Evolutionary conservation across 1,284 basidiomycete genomes (phyloP), one percentile per base, ranked within the genome.

Genomic region (Leccinum subrobustum): DNA sequence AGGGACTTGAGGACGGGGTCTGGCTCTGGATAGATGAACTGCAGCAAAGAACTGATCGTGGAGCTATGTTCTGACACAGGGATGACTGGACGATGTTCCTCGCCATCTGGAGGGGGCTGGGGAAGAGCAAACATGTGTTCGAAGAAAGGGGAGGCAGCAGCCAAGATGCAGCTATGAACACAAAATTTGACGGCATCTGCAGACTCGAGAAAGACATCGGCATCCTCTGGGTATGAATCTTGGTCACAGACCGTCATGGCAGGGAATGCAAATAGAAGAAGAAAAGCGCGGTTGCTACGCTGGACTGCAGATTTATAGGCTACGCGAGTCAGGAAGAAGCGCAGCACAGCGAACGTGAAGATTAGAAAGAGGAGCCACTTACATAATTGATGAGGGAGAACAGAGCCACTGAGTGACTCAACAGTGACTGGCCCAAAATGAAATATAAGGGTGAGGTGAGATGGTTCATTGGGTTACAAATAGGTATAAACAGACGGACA

Each of bases 51-150:
- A 47, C 82, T 77, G 2, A 91, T 63, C 7, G 76, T 75, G 6
- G 70, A 64, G 12, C 73, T 71, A 29, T 75, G 57, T 68, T 91
- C 89, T 4, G 83, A 77, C 16, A 88, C 76, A 5, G 85, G 81
- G 47, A 89, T 78, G 54, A 80, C 65, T 8, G 85, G 84, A n/a
- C 73, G 62, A 37, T 66, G 64, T 14, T 71, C 68, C 35, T 66
- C 62, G 50, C 59, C 56, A 20, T 65, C 58, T 44, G 61, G 42
- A 56, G 68, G 67, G 25, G 74, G 73, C 65, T 89, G 86, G 3
- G 88, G 88, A 25, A 91, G 75, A 25, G 82, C 71, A 70, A 91
- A 87, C 85, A 91, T 85, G 59, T 85, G 80, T 55, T 74, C 71
- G 72, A 91, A 91, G 75, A 91, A 86, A 1, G 84, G 79, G 1